Evolutionary conservation across 257 asterid species (phyloP).

Genomic region (Nicotiana knightiana): DNA sequence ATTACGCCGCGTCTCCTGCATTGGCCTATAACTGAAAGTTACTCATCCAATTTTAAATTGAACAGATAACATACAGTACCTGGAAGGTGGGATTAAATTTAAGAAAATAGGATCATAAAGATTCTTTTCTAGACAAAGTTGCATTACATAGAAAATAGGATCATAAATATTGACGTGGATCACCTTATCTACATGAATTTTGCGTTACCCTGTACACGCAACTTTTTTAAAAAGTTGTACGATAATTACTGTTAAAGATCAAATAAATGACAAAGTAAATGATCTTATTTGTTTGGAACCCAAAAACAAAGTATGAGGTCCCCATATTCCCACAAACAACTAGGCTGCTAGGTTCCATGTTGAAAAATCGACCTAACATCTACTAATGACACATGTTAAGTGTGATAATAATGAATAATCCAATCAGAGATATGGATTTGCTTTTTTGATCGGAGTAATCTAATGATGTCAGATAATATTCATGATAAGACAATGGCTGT

Average conservation of each 20-base stretch:
- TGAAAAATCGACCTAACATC: slow-evolving; percentile 10
- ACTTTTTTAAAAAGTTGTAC: slow-evolving; percentile 7
- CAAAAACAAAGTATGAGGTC: slow-evolving; percentile 21
- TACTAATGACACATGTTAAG: slow-evolving; percentile 15
- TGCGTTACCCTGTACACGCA: neutral
- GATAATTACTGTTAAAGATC: neutral
- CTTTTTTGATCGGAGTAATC: neutral
- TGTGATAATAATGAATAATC: slow-evolving; percentile 1
- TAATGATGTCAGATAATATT: neutral
- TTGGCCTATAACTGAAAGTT: slow-evolving; percentile 24
- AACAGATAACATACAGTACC: slow-evolving; percentile 2
- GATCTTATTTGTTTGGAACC: slow-evolving; percentile 23
- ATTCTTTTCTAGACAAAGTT: slow-evolving; percentile 16
- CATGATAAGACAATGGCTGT: neutral
- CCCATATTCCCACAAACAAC: slow-evolving; percentile 25
- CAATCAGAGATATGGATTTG: neutral
- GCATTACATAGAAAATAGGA: slow-evolving; percentile 3
- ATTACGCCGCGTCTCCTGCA: slow-evolving; percentile 25
- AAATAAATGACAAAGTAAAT: slow-evolving; percentile 19
- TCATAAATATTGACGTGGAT: slow-evolving; percentile 11
- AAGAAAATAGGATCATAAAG: slow-evolving; percentile 1
- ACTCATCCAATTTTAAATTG: slow-evolving; percentile 13
- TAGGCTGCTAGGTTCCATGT: neutral
- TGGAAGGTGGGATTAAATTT: slow-evolving; percentile 16
- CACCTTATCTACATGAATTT: slow-evolving; percentile 15